Base-by-base conservation (phyloP, 805 yeast species). In the Danielia oregonensis region DNA sequence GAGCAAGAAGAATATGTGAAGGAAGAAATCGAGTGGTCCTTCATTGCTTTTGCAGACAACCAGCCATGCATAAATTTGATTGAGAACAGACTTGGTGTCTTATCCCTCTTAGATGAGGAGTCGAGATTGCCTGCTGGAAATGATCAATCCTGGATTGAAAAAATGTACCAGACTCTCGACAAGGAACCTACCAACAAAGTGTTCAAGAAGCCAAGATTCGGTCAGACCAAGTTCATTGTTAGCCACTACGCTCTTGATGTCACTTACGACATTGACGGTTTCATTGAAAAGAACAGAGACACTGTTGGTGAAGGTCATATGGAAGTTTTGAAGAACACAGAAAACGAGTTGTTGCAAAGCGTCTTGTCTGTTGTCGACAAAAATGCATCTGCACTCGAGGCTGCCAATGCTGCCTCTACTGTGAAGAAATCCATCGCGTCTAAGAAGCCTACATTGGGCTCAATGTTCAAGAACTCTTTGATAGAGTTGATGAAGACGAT, bases 171-270 rank as follows among this genome's bases (percentile, higher is more conserved):
- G 55, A 80, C 86, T 35, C 75, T 93, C 52, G 85, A 79, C 49
- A 86, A 86, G 54, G 76, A 81, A 23, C 89, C 93, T 35, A 74
- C 83, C 28, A 72, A 79, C 48, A 71, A 75, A 45, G 87, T 82
- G 11, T 91, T 88, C 72, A 81, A 86, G 54, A 89, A 87, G 59
- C 97, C 97, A 40, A 76, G 97, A 56, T 86, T 91, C 57, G 97
- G 98, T 13, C 88, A 85, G 58, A 76, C 86, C 30, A 86, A 91
- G 46, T 91, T 91, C 46, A 79, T 91, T 36, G 94, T 91, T 35
- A 74, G 85, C 37, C 98, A 91, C 63, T 91, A 91, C 63, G 98
- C 98, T 18, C 76, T 87, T 55, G 96, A 91, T 53, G 98, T 91
- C 26, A 68, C 86, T 24, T 91, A 91, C 58, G 95, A 88, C 52